Conservation (phyloP, 2,329 filamentous ascomycete genomes). For the Didymella lethalis region DNA sequence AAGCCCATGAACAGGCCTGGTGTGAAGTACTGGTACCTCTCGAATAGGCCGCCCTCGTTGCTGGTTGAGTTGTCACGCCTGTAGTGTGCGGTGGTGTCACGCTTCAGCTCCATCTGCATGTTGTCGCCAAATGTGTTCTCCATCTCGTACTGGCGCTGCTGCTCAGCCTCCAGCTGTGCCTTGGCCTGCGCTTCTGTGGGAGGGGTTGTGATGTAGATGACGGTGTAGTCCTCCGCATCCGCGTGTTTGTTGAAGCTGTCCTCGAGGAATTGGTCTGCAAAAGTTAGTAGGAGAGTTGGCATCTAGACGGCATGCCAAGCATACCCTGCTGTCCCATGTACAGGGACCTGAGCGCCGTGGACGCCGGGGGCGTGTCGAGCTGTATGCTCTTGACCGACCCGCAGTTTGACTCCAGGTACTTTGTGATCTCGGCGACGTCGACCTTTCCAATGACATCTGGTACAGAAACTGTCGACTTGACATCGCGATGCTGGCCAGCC, state of each 20-base stretch:
- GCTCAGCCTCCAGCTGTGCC: constrained; percentile 28
- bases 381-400: constrained; percentile 41
- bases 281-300: constrained; percentile 10
- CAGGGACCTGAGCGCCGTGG: constrained; percentile 24
- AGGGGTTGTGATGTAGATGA: constrained; percentile 77
- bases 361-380: constrained; percentile 27
- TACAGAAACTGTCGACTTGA: constrained; percentile 61
- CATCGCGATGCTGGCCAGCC: constrained; percentile 58
- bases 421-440: constrained; percentile 54
- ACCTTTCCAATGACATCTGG: constrained; percentile 62
- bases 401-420: constrained; percentile 58
- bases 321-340: constrained; percentile 35
- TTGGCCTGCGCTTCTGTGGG: constrained; percentile 43
- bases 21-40: constrained; percentile 93
- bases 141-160: constrained; percentile 64
- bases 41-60: constrained; percentile 67
- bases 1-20: constrained; percentile 92
- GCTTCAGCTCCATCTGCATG: constrained; percentile 77
- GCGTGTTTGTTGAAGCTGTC: constrained; percentile 50
- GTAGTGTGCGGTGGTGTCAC: constrained; percentile 58
- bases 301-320: neutral
- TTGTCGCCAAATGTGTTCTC: constrained; percentile 68
- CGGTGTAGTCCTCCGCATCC: constrained; percentile 67
- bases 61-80: constrained; percentile 32
- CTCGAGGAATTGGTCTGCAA: constrained; percentile 35